Conservation (phyloP, 2,329 filamentous ascomycete genomes). For the Davidsoniella virescens region DNA sequence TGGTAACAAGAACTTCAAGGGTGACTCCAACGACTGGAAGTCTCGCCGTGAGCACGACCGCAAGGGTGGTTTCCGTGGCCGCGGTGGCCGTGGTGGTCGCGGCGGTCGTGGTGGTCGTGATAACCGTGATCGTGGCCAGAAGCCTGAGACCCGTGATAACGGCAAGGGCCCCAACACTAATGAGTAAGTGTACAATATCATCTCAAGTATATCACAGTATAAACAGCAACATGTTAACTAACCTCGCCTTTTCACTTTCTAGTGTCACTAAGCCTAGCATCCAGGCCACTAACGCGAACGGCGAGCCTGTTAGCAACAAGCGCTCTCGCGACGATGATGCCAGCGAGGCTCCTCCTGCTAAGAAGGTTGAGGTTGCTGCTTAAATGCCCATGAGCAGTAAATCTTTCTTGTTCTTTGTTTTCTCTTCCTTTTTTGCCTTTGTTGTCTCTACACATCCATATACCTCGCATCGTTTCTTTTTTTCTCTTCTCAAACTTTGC, state of each 20-base stretch:
- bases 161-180: constrained; percentile 19
- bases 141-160: constrained; percentile 11
- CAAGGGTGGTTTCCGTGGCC: constrained; percentile 39
- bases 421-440: too few species aligned
- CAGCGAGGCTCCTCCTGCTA: constrained; percentile 29
- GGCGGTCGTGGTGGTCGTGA: constrained; percentile 23
- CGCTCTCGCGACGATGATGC: constrained; percentile 37
- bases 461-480: not conserved
- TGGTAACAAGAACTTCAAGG: constrained; percentile 20
- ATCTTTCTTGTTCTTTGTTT: too few species aligned
- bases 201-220: constrained; percentile 8
- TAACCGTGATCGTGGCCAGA: constrained; percentile 19
- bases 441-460: not conserved
- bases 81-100: constrained; percentile 26
- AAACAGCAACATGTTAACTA: constrained; percentile 13
- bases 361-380: constrained; percentile 40
- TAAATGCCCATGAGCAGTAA: constrained; percentile 7
- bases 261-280: constrained; percentile 27
- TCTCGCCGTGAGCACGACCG: constrained; percentile 45
- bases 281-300: constrained; percentile 27
- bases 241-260: not conserved
- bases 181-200: constrained; percentile 17
- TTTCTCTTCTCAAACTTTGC: not conserved
- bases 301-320: constrained; percentile 31
- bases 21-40: constrained; percentile 45